phyloP scores from a whole-genome alignment of 1,284 basidiomycete species.

The Tilletia caries region DNA sequence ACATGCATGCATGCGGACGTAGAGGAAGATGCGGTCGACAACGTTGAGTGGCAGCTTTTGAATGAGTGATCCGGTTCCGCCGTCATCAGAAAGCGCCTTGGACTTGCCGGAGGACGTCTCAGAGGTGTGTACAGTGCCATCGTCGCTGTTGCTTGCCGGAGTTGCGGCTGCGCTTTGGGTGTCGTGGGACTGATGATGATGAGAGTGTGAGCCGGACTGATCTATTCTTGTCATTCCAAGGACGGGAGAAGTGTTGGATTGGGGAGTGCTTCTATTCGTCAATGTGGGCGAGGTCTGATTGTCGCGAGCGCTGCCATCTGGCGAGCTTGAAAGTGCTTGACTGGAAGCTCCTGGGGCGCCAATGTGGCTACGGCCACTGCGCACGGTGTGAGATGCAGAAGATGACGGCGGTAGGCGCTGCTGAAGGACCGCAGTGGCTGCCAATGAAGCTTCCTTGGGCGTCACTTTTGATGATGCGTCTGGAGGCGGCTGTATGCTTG shows the following conservation, averaged over 20 bases:
- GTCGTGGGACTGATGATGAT: background rate
- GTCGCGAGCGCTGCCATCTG: no score
- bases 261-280: background rate
- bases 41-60: background rate
- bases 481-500: no score
- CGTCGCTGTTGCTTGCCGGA: slow-evolving; percentile 2
- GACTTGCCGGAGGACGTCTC: slow-evolving; percentile 13
- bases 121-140: slow-evolving; percentile 3
- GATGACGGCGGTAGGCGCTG: no score
- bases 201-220: background rate
- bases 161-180: background rate
- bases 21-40: slow-evolving; percentile 1
- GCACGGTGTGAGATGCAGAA: no score
- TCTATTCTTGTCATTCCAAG: background rate
- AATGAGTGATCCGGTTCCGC: background rate
- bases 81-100: background rate
- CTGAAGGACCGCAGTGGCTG: no score
- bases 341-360: no score
- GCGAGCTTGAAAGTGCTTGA: no score
- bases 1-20: background rate
- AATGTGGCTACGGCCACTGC: no score
- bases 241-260: background rate
- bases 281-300: background rate
- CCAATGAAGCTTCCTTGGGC: no score
- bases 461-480: no score